phyloP scores from a whole-genome alignment of 805 yeast genomes.

The Nakazawaea ishiwadae region DNA sequence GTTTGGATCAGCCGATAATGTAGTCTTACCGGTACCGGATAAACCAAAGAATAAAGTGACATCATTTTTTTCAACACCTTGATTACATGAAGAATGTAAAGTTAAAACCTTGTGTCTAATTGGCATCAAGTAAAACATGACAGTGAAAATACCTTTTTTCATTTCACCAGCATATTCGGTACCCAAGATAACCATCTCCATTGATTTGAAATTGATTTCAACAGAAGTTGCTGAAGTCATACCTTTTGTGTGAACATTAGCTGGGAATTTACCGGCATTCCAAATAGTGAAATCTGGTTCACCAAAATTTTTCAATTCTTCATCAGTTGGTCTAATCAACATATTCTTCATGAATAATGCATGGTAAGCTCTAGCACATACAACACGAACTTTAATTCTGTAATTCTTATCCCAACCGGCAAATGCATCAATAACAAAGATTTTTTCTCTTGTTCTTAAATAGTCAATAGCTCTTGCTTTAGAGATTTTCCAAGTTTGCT shows the following conservation, averaged over 20 bases:
- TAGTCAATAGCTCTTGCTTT: slow-evolving; percentile 96
- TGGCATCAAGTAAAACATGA: slow-evolving; percentile 98
- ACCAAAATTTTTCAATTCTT: slow-evolving; percentile 85
- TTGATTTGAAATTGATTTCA: slow-evolving; percentile 91
- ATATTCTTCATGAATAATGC: slow-evolving; percentile 97
- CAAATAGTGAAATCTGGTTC: slow-evolving; percentile 98
- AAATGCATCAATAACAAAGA: slow-evolving; percentile 91
- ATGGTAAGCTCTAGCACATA: slow-evolving; percentile 98
- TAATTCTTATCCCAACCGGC: slow-evolving; percentile 99
- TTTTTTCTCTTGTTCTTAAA: slow-evolving; percentile 90
- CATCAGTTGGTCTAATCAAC: slow-evolving; percentile 91
- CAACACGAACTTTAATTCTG: slow-evolving; percentile 91
- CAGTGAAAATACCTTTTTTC: slow-evolving; percentile 99
- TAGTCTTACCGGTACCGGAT: slow-evolving; percentile 98
- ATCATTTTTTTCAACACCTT: slow-evolving; percentile 75
- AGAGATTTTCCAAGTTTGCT: slow-evolving; percentile 91
- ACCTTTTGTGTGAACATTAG: slow-evolving; percentile 92
- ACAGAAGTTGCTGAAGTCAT: slow-evolving; percentile 96
- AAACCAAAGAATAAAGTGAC: slow-evolving; percentile 95
- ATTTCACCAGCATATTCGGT: slow-evolving; percentile 99
- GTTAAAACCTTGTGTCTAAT: slow-evolving; percentile 87
- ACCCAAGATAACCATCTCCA: slow-evolving; percentile 99
- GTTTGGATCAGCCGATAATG: slow-evolving; percentile 93
- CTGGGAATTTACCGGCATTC: slow-evolving; percentile 99
- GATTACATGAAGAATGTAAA: slow-evolving; percentile 92